phyloP scores from a whole-genome alignment of 805 yeast species.

The Metschnikowia amazonensis region DNA sequence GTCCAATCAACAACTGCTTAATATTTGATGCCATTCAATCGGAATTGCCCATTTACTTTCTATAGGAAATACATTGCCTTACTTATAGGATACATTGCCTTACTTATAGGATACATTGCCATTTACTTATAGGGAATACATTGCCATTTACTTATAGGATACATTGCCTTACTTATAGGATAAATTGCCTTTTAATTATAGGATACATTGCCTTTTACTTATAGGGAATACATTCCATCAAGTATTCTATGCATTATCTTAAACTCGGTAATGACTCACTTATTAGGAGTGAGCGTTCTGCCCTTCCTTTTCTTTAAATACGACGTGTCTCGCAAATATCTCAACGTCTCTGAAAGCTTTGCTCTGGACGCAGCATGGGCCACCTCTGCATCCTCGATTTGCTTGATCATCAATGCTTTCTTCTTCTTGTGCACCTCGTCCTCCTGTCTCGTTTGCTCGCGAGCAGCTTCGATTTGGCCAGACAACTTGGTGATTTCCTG shows the following conservation, averaged over 20 bases:
- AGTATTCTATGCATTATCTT: too few relatives aligned
- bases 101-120: too few relatives aligned
- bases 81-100: too few relatives aligned
- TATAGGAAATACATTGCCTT: constrained; percentile 1
- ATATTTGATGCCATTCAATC: constrained; percentile 68
- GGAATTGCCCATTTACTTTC: constrained; percentile 69
- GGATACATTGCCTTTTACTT: too few relatives aligned
- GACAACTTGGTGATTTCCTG: constrained; percentile 17
- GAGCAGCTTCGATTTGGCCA: constrained; percentile 20
- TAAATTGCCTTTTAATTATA: too few relatives aligned
- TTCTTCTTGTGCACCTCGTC: constrained; percentile 22
- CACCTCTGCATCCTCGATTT: constrained; percentile 23
- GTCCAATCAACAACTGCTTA: constrained; percentile 78
- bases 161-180: too few relatives aligned
- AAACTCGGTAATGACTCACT: not conserved
- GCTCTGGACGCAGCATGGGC: constrained; percentile 23
- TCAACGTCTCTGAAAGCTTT: constrained; percentile 32
- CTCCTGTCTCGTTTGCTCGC: constrained; percentile 22
- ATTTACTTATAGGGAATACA: too few relatives aligned
- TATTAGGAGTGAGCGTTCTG: constrained; percentile 32
- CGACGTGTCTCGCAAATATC: constrained; percentile 36
- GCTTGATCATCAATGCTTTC: constrained; percentile 9
- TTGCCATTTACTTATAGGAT: too few relatives aligned
- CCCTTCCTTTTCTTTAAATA: constrained; percentile 42
- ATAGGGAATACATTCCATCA: not conserved